These are phyloP conservation scores for Phyllosticta capitalensis DNA, from an alignment of 2,329 filamentous ascomycete genomes.

Conservation along the genomic window DNA sequence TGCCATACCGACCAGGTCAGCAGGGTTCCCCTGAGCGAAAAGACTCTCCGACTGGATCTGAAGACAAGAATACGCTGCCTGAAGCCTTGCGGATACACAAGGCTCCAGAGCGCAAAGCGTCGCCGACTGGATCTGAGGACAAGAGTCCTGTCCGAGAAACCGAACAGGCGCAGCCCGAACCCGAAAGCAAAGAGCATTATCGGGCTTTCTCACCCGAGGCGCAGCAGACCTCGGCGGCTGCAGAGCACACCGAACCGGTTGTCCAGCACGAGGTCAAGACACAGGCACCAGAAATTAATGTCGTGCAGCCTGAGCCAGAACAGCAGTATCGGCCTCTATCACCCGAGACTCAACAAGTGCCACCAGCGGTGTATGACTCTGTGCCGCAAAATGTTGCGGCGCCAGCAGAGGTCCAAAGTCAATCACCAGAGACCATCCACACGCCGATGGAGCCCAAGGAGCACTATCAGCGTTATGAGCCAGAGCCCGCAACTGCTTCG, in stretches of 20 bases:
- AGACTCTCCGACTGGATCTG: not conserved
- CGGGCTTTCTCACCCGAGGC: not conserved
- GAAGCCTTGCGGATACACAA: not conserved
- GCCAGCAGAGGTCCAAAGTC: not conserved
- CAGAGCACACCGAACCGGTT: not conserved
- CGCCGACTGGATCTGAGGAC: not conserved
- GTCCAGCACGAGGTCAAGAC: not conserved
- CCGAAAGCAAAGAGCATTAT: not conserved
- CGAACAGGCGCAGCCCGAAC: not conserved
- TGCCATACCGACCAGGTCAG: not conserved
- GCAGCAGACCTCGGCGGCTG: not conserved
- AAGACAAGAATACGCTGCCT: not conserved
- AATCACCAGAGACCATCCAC: not conserved
- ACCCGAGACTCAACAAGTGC: not conserved
- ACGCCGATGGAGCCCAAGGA: not conserved
- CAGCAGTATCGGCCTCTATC: not conserved
- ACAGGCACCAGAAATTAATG: not conserved
- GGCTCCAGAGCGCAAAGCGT: not conserved
- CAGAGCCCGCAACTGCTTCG: not conserved
- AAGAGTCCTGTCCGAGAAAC: not conserved
- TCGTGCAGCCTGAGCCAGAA: not conserved
- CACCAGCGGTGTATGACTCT: not conserved
- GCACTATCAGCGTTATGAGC: not conserved
- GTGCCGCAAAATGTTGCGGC: not conserved
- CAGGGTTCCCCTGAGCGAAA: not conserved